phyloP scores from a whole-genome alignment of 108 stramenopile genomes.

The Skeletonema potamos region DNA sequence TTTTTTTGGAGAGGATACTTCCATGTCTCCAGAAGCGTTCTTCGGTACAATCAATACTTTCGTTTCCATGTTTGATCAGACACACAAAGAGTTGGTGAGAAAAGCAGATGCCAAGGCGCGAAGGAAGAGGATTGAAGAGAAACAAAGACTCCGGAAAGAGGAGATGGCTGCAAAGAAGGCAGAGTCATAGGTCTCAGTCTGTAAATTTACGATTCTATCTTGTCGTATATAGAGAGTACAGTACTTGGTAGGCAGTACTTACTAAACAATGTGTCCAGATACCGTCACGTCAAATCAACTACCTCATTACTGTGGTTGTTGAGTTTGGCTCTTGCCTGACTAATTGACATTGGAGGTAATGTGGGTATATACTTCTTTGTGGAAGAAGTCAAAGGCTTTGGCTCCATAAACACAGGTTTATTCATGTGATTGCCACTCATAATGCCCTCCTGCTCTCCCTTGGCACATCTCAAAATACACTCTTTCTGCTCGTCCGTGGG shows the following conservation, averaged over 20 bases:
- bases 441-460: background rate
- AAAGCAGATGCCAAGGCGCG: slow-evolving; percentile 43
- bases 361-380: background rate
- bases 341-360: background rate
- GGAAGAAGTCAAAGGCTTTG: background rate
- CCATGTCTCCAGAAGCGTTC: slow-evolving; percentile 35
- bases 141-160: slow-evolving; percentile 15
- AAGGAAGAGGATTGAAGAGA: slow-evolving; percentile 39
- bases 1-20: slow-evolving; percentile 40
- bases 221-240: no score
- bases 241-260: no score
- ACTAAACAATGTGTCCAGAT: no score
- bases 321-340: background rate
- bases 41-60: slow-evolving; percentile 46
- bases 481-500: background rate
- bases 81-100: slow-evolving; percentile 28
- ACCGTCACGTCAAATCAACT: background rate
- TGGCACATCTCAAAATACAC: background rate
- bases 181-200: background rate
- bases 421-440: background rate
- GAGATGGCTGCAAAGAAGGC: slow-evolving; percentile 15
- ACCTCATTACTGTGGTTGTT: background rate
- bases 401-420: background rate
- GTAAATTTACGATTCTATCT: no score
- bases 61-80: slow-evolving; percentile 47